A percentile compares a stretch with the other conserved stretches of the same genome.
Conservation (phyloP, 2,329 filamentous ascomycete genomes). For the Zymoseptoria crescenta region DNA sequence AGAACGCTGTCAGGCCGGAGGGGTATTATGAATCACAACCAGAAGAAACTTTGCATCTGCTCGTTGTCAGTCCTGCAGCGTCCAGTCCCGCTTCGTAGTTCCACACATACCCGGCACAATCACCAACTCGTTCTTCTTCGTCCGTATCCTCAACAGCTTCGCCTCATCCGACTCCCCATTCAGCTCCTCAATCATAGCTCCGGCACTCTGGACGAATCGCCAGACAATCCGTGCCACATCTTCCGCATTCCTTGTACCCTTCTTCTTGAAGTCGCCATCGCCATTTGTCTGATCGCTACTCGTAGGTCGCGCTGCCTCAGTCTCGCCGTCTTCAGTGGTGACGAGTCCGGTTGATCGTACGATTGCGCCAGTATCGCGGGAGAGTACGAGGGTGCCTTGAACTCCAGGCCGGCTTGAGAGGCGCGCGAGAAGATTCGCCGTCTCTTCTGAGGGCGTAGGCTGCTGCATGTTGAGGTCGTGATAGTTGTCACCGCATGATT, state of each 20-base stretch:
- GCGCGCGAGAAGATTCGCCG: slow-evolving; percentile 57
- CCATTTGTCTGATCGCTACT: slow-evolving; percentile 14
- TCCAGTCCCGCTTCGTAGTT: not conserved
- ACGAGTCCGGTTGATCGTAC: slow-evolving; percentile 66
- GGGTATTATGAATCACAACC: slow-evolving; percentile 75
- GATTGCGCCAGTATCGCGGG: slow-evolving; percentile 63
- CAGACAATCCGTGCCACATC: slow-evolving; percentile 70
- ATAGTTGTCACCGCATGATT: not conserved
- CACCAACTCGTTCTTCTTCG: slow-evolving; percentile 78
- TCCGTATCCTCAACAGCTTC: slow-evolving; percentile 66
- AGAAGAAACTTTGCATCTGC: slow-evolving; percentile 66
- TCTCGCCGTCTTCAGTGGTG: slow-evolving; percentile 47
- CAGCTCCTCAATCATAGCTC: slow-evolving; percentile 61
- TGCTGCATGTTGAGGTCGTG: slow-evolving; percentile 13
- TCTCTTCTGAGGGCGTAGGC: slow-evolving; percentile 43
- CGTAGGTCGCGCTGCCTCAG: slow-evolving; percentile 29
- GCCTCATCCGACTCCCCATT: slow-evolving; percentile 73
- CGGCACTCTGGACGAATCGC: slow-evolving; percentile 64
- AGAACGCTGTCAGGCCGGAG: too few species aligned
- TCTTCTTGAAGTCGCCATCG: slow-evolving; percentile 28
- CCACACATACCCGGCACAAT: slow-evolving; percentile 56
- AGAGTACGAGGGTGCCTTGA: slow-evolving; percentile 67
- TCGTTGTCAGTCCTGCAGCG: not conserved
- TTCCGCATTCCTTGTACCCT: slow-evolving; percentile 47
- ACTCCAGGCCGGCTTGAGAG: slow-evolving; percentile 72